These are phyloP conservation scores for Talaromyces sp. DNA, from an alignment of 2,329 filamentous ascomycete species.

Conservation along the genomic window DNA sequence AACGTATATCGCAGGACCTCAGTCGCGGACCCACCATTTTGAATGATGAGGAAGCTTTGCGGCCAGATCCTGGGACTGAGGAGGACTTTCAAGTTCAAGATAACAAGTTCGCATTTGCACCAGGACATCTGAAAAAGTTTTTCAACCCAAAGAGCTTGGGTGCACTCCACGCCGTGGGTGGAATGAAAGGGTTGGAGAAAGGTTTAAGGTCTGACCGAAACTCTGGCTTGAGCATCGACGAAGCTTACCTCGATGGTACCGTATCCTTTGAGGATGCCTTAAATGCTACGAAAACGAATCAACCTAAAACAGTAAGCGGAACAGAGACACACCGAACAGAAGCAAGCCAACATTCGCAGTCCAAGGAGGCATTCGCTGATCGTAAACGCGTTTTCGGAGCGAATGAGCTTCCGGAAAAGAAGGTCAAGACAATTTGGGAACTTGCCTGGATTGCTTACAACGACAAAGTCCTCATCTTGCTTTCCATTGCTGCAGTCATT, in stretches of 20 bases:
- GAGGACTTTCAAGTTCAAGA: conserved; percentile 63
- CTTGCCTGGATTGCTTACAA: conserved; percentile 79
- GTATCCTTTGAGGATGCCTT: conserved; percentile 69
- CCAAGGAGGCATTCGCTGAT: conserved; percentile 52
- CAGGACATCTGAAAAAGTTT: conserved; percentile 71
- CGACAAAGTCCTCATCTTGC: conserved; percentile 71
- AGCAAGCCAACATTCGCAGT: conserved; percentile 22
- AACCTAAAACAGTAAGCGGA: conserved; percentile 30
- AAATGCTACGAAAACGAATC: conserved; percentile 47
- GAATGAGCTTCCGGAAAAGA: conserved; percentile 65
- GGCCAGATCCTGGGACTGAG: conserved; percentile 68
- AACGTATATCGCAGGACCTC: conserved; percentile 40
- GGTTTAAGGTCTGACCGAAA: conserved; percentile 65
- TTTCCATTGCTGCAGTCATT: conserved; percentile 68
- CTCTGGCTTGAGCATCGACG: conserved; percentile 67
- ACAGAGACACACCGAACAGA: conserved; percentile 15
- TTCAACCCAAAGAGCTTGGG: conserved; percentile 74
- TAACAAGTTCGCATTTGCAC: conserved; percentile 70
- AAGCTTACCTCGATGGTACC: conserved; percentile 59
- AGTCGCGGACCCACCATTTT: conserved; percentile 49
- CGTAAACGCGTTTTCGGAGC: conserved; percentile 67
- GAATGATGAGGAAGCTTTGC: conserved; percentile 60
- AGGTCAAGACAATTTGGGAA: conserved; percentile 65
- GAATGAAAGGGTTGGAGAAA: conserved; percentile 68
- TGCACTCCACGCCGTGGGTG: conserved; percentile 72